Conservation (phyloP, 768 basidiomycete genomes). For the Phanerochaete carnosa region DNA sequence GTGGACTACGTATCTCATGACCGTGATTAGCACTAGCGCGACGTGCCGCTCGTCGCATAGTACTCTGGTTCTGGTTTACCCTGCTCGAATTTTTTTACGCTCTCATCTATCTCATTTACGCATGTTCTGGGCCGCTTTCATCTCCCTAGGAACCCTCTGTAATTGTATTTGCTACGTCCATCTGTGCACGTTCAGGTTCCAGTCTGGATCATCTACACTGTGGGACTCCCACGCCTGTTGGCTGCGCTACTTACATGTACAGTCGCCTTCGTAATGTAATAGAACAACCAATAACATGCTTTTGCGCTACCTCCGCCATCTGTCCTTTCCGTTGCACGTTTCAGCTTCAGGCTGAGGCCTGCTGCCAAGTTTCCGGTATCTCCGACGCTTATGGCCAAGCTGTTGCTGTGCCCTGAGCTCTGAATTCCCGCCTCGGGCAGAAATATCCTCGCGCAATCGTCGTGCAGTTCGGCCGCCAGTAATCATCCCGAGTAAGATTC, state of each 20-base stretch:
- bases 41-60: not conserved
- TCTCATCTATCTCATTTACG: not conserved
- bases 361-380: too few relatives aligned
- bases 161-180: not conserved
- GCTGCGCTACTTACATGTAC: not conserved
- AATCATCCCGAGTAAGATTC: too few relatives aligned
- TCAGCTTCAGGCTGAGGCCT: too few relatives aligned
- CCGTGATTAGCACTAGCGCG: not conserved
- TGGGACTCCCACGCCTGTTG: not conserved
- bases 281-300: not conserved
- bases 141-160: not conserved
- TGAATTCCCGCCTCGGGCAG: too few relatives aligned
- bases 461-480: too few relatives aligned
- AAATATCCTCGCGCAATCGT: too few relatives aligned
- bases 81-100: not conserved
- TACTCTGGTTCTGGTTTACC: not conserved
- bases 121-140: not conserved
- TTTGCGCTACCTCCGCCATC: too few relatives aligned
- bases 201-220: not conserved
- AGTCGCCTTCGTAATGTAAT: not conserved
- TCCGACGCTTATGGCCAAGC: too few relatives aligned
- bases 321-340: too few relatives aligned
- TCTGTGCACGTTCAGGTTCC: not conserved
- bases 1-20: not conserved
- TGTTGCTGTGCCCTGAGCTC: too few relatives aligned